Percentiles rank a stretch among this genome's conserved stretches.
Evolutionary conservation across 1,284 basidiomycete genomes (phyloP).

Genomic region (Limonomyces culmigenus): DNA sequence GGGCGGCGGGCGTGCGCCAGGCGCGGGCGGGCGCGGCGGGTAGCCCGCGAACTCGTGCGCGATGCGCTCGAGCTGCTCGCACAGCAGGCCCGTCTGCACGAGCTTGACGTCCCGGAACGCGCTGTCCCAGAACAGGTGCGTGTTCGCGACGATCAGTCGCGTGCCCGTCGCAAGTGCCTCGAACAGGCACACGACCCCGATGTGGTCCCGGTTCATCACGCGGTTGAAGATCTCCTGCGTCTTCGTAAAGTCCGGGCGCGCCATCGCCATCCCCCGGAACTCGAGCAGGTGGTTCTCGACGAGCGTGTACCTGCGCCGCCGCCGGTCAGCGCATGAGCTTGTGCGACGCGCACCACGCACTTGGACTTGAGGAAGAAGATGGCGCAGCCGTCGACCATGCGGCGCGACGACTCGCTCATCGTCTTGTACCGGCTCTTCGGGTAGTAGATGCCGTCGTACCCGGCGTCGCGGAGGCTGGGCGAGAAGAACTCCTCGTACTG

Average conservation of each 20-base stretch:
- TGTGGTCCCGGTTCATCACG: conserved; percentile 90
- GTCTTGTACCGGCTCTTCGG: conserved; percentile 92
- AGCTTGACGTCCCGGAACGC: conserved; percentile 94
- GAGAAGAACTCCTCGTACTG: conserved; percentile 92
- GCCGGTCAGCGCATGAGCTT: conserved; percentile 4
- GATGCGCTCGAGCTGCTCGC: conserved; percentile 89
- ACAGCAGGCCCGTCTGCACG: conserved; percentile 82
- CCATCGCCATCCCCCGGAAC: conserved; percentile 88
- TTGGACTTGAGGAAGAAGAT: conserved; percentile 87
- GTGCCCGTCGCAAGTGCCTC: conserved; percentile 82
- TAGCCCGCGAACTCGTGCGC: conserved; percentile 74
- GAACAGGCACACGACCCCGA: conserved; percentile 77
- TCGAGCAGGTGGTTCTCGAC: conserved; percentile 93
- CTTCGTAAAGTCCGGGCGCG: conserved; percentile 91
- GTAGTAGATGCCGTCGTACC: conserved; percentile 87
- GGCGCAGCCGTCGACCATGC: conserved; percentile 91
- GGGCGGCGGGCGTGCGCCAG: conserved; percentile 29
- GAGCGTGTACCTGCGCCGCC: conserved; percentile 60
- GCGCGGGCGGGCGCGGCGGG: conserved; percentile 39
- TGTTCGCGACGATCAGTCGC: conserved; percentile 79
- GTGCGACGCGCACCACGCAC: conserved; percentile 30
- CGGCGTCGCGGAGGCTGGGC: conserved; percentile 58
- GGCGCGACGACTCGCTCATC: conserved; percentile 79
- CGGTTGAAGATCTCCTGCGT: conserved; percentile 99
- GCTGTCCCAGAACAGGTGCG: conserved; percentile 91